phyloP scores from a whole-genome alignment of 148 eudicot species.

The Spergularia bocconei region DNA sequence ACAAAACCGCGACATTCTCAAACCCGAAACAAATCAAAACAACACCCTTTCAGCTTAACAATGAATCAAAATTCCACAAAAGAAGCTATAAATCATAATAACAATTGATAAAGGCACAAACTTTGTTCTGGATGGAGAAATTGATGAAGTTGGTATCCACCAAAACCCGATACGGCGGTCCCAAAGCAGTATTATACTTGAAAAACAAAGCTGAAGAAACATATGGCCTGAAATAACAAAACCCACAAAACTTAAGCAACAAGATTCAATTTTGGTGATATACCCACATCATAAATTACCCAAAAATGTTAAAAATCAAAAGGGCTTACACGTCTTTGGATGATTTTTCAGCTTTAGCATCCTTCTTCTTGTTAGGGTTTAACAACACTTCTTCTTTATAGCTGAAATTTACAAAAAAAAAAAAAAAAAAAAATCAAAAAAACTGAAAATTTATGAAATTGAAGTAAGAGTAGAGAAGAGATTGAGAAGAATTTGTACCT shows the following conservation, averaged over 20 bases:
- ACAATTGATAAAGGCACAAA: slow-evolving; percentile 23
- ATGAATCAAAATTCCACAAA: not conserved
- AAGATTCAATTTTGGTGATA: not conserved
- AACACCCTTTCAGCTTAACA: not conserved
- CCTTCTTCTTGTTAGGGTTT: slow-evolving; percentile 84
- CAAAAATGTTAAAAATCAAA: not conserved
- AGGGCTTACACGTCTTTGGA: slow-evolving; percentile 79
- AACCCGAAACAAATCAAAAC: not conserved
- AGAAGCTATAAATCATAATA: not conserved
- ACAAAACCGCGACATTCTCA: no score
- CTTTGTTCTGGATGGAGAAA: slow-evolving; percentile 95
- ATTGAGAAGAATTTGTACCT: slow-evolving; percentile 38
- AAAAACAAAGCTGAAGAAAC: slow-evolving; percentile 89
- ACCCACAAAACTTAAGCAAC: slow-evolving; percentile 13
- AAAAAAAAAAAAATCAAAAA: not conserved
- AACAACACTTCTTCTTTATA: slow-evolving; percentile 70
- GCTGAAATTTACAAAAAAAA: slow-evolving; percentile 31
- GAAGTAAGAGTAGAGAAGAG: not conserved
- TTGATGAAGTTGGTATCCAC: slow-evolving; percentile 98
- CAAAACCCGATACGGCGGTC: slow-evolving; percentile 89
- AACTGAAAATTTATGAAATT: not conserved
- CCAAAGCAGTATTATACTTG: slow-evolving; percentile 79
- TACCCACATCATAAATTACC: not conserved
- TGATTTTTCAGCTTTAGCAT: slow-evolving; percentile 51
- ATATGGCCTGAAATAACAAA: slow-evolving; percentile 53